Evolutionary conservation across 2,329 filamentous ascomycete genomes (phyloP).

Genomic region (Alternaria brassicicola): DNA sequence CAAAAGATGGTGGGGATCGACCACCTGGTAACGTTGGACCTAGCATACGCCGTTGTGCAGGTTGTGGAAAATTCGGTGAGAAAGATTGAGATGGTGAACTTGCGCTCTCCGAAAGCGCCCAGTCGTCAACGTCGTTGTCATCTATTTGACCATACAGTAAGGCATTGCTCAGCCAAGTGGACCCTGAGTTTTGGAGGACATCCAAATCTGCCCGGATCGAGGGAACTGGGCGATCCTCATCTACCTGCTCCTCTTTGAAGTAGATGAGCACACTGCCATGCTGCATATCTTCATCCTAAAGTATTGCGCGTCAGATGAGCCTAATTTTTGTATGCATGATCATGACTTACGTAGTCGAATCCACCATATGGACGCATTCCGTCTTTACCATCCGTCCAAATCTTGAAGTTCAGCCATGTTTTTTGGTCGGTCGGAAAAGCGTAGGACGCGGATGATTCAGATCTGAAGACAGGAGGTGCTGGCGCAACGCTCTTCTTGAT

Average conservation of each 20-base stretch:
- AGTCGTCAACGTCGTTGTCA: conserved; percentile 42
- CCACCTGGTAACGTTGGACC: conserved; percentile 33
- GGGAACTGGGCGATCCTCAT: conserved; percentile 44
- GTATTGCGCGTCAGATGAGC: background rate
- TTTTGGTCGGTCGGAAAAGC: conserved; percentile 29
- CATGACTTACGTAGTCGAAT: conserved; percentile 45
- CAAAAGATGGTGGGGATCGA: conserved; percentile 36
- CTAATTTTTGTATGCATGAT: background rate
- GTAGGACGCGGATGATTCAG: conserved; percentile 33
- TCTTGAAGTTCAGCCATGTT: conserved; percentile 45
- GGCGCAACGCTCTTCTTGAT: conserved; percentile 32
- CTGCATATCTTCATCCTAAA: conserved; percentile 49
- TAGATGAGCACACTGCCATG: conserved; percentile 47
- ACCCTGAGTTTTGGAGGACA: conserved; percentile 45
- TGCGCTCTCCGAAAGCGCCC: conserved; percentile 32
- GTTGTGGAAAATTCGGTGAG: conserved; percentile 22
- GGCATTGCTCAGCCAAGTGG: conserved; percentile 47
- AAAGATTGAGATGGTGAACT: conserved; percentile 25
- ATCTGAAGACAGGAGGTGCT: conserved; percentile 25
- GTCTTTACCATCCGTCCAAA: conserved; percentile 44
- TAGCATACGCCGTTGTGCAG: conserved; percentile 33
- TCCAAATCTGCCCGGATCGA: conserved; percentile 45
- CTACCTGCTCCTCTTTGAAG: conserved; percentile 48
- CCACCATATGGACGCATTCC: conserved; percentile 44
- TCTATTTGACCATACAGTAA: conserved; percentile 46